phyloP scores from a whole-genome alignment of 805 yeast species.

The Candida quercuum region DNA sequence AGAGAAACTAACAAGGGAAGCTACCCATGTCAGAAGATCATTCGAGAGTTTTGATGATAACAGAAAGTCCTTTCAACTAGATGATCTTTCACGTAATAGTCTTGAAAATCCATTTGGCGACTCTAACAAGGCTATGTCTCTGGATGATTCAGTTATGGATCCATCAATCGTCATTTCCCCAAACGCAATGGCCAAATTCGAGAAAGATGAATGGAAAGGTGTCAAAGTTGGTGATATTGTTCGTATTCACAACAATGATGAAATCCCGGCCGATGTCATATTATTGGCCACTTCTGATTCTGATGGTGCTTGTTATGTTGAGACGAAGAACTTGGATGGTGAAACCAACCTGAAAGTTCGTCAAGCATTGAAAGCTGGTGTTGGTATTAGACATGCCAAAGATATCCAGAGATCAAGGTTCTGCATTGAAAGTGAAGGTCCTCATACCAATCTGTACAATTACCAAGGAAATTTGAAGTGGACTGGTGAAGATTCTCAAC shows the following conservation, averaged over 20 bases:
- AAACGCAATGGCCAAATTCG: slow-evolving; percentile 21
- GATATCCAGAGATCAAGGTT: slow-evolving; percentile 47
- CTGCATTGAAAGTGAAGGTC: slow-evolving; percentile 74
- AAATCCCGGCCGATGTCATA: slow-evolving; percentile 72
- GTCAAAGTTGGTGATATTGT: slow-evolving; percentile 70
- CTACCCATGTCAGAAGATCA: slow-evolving; percentile 2
- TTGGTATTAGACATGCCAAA: slow-evolving; percentile 38
- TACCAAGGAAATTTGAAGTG: slow-evolving; percentile 66
- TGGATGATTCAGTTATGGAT: background rate
- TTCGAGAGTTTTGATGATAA: slow-evolving; percentile 1
- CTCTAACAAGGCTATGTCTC: background rate
- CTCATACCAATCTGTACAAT: slow-evolving; percentile 67
- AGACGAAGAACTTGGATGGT: slow-evolving; percentile 80
- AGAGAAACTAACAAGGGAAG: slow-evolving; percentile 3
- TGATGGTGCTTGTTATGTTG: slow-evolving; percentile 66
- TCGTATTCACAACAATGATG: slow-evolving; percentile 67
- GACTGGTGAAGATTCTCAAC: slow-evolving; percentile 32
- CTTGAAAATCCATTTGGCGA: slow-evolving; percentile 2
- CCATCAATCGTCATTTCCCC: slow-evolving; percentile 1
- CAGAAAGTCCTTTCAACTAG: slow-evolving; percentile 3
- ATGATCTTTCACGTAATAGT: background rate
- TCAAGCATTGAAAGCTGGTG: slow-evolving; percentile 59
- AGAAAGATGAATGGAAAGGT: slow-evolving; percentile 52
- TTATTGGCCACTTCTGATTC: slow-evolving; percentile 59
- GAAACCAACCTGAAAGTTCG: slow-evolving; percentile 71